These are phyloP conservation scores for Chrysoporthe deuterocubensis DNA, from an alignment of 2,329 filamentous ascomycete species.

Conservation along the genomic window DNA sequence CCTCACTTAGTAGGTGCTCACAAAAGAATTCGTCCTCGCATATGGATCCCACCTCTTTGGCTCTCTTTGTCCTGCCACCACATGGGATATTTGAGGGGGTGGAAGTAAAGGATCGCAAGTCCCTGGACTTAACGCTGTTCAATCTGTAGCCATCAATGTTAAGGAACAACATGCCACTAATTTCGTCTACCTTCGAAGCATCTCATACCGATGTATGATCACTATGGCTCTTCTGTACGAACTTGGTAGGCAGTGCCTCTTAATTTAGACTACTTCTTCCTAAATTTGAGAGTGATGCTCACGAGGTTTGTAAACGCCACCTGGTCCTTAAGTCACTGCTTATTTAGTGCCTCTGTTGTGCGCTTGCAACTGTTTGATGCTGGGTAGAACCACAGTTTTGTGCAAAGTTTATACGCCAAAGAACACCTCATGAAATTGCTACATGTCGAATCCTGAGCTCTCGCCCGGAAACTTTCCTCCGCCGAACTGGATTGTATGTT, in stretches of 20 bases:
- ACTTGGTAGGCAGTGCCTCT: background rate
- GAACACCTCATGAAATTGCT: background rate
- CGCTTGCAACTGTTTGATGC: constrained; percentile 24
- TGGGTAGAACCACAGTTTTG: constrained; percentile 15
- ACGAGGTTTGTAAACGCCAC: constrained; percentile 30
- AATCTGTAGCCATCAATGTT: background rate
- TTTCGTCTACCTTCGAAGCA: background rate
- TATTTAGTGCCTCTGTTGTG: constrained; percentile 25
- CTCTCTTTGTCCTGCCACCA: background rate
- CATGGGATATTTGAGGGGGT: background rate
- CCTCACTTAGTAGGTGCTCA: background rate
- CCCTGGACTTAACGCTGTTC: background rate
- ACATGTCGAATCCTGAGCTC: background rate
- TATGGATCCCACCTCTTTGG: background rate
- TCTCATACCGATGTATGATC: background rate
- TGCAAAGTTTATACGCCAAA: constrained; percentile 19
- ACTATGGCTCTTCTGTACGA: background rate
- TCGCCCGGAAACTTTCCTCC: constrained; percentile 13
- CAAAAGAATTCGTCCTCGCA: background rate
- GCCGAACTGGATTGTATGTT: constrained; percentile 30
- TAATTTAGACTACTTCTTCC: constrained; percentile 8
- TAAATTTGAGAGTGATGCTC: constrained; percentile 26
- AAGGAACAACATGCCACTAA: too few species aligned
- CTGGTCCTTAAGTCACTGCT: constrained; percentile 30
- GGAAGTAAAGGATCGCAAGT: background rate